These are phyloP conservation scores for Monascus ruber DNA, from an alignment of 2,329 filamentous ascomycete species.

Conservation along the genomic window DNA sequence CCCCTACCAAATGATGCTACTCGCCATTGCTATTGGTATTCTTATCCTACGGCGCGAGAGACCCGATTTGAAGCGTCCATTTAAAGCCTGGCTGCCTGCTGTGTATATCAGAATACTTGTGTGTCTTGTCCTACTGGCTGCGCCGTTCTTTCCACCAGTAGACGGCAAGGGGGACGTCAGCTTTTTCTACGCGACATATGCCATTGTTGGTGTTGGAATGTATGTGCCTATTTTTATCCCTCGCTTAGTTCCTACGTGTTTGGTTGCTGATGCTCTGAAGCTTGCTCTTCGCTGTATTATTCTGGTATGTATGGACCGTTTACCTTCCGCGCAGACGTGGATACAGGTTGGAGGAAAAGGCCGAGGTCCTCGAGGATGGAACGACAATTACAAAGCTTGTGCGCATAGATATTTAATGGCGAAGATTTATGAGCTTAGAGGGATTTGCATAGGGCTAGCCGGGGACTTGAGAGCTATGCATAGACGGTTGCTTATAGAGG, in stretches of 20 bases:
- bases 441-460: too few relatives aligned
- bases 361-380: constrained; percentile 50
- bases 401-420: constrained; percentile 1
- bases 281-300: constrained; percentile 44
- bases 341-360: constrained; percentile 50
- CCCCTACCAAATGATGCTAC: constrained; percentile 45
- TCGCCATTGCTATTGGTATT: constrained; percentile 45
- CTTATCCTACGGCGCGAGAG: constrained; percentile 46
- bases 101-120: constrained; percentile 42
- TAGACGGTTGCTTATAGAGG: too few relatives aligned
- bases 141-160: constrained; percentile 48
- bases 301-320: constrained; percentile 55
- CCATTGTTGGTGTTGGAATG: constrained; percentile 33
- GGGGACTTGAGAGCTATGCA: too few relatives aligned
- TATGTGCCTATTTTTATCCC: constrained; percentile 13
- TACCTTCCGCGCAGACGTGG: constrained; percentile 45
- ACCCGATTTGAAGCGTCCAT: constrained; percentile 50
- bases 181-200: constrained; percentile 38
- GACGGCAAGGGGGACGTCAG: constrained; percentile 29
- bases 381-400: constrained; percentile 50
- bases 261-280: constrained; percentile 22
- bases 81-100: constrained; percentile 49
- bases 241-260: neutral
- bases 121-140: constrained; percentile 42
- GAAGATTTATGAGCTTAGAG: neutral